Conservation (phyloP, 2,329 filamentous ascomycete species). For the Aspergillus tamarii region DNA sequence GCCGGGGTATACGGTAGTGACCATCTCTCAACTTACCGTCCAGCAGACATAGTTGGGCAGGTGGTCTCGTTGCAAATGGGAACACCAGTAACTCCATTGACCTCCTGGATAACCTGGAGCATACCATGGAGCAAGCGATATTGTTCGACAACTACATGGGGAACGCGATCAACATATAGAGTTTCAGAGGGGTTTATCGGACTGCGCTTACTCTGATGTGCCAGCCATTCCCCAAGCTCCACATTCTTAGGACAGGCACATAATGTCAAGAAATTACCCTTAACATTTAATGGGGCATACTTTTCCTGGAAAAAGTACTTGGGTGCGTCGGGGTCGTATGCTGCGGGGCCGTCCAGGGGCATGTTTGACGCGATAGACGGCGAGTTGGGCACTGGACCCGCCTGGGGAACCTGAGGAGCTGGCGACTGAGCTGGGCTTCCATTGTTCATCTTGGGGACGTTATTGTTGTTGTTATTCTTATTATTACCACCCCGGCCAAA, state of each 20-base stretch:
- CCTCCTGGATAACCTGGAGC: conserved; percentile 84
- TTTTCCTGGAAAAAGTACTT: conserved; percentile 58
- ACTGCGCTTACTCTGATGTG: conserved; percentile 75
- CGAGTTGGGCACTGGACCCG: conserved; percentile 40
- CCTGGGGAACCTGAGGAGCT: conserved; percentile 32
- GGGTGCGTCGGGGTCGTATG: conserved; percentile 46
- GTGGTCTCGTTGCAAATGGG: conserved; percentile 81
- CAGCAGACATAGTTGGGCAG: conserved; percentile 93
- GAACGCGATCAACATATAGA: neutral
- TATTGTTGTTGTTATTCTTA: conserved; percentile 43
- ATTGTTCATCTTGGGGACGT: conserved; percentile 44
- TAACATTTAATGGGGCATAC: conserved; percentile 81
- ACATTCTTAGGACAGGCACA: conserved; percentile 92
- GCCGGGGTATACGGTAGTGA: neutral
- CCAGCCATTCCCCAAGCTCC: conserved; percentile 93
- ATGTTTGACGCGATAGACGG: conserved; percentile 43
- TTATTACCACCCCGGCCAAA: conserved; percentile 53
- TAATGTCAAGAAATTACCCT: conserved; percentile 95
- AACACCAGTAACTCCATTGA: conserved; percentile 72
- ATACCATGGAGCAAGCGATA: conserved; percentile 88
- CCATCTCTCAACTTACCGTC: conserved; percentile 66
- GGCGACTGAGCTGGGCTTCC: conserved; percentile 36
- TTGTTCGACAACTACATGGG: conserved; percentile 77
- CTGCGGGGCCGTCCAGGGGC: conserved; percentile 39
- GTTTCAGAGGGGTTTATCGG: conserved; percentile 3